Conservation (phyloP, 2,329 filamentous ascomycete species). For the Ascochyta rabiei region DNA sequence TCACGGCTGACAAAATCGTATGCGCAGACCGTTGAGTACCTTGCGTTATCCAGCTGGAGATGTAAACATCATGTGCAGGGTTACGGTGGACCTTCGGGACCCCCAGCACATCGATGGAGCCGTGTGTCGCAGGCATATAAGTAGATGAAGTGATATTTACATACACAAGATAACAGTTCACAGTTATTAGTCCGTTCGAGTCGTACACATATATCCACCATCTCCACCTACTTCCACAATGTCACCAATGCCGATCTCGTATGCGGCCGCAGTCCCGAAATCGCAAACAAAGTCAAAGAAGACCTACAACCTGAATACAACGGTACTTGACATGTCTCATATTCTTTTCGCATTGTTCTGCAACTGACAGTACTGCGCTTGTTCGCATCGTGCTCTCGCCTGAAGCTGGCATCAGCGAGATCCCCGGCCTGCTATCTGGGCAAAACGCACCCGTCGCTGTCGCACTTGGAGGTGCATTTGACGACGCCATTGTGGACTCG, state of each 20-base stretch:
- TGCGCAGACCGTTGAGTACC: too few relatives aligned
- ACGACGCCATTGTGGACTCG: constrained; percentile 4
- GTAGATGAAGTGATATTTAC: too few relatives aligned
- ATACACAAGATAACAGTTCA: too few relatives aligned
- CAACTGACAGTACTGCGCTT: neutral
- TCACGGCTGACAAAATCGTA: neutral
- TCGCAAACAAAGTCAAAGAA: constrained; percentile 13
- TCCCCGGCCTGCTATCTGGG: constrained; percentile 15
- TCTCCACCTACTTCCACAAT: neutral
- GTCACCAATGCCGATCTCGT: constrained; percentile 22
- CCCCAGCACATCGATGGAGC: neutral
- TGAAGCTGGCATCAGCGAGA: constrained; percentile 11
- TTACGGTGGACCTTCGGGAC: neutral
- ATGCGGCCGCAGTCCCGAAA: constrained; percentile 14
- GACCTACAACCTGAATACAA: constrained; percentile 21
- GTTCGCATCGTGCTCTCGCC: constrained; percentile 21
- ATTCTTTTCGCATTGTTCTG: too few relatives aligned
- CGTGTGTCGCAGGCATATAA: neutral
- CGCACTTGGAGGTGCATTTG: constrained; percentile 13
- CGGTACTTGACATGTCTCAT: constrained; percentile 3
- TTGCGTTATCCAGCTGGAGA: neutral
- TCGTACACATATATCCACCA: too few relatives aligned
- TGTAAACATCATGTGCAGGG: neutral
- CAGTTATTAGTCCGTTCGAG: too few relatives aligned
- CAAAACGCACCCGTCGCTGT: constrained; percentile 6